phyloP scores from a whole-genome alignment of 305 asterid species.

The Fraxinus greggii region DNA sequence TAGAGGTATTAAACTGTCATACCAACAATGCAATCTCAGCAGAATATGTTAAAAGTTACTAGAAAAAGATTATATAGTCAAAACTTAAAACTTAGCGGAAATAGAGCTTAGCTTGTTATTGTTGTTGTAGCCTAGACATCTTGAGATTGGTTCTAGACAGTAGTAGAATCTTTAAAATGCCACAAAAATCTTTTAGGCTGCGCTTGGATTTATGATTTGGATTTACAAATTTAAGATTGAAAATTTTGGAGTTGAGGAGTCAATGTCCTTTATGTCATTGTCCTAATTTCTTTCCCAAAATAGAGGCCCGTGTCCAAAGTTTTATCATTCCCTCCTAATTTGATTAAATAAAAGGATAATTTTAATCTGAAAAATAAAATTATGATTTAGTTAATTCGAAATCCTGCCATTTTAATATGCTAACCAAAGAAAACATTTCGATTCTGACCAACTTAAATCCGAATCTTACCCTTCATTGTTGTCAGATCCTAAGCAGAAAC shows the following conservation, averaged over 20 bases:
- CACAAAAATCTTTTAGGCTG: too few relatives aligned
- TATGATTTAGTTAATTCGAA: neutral
- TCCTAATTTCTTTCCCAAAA: neutral
- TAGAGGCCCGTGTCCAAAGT: neutral
- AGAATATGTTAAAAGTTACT: too few relatives aligned
- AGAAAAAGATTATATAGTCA: neutral
- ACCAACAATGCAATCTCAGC: neutral
- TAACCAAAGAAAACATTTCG: neutral
- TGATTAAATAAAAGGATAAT: too few relatives aligned
- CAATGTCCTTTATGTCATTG: neutral
- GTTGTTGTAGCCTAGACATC: neutral
- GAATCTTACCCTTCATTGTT: neutral
- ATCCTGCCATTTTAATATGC: too few relatives aligned
- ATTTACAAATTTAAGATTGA: too few relatives aligned
- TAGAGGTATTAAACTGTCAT: neutral
- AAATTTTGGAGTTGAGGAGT: neutral
- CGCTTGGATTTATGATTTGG: too few relatives aligned
- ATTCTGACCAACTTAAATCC: neutral
- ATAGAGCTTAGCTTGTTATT: neutral
- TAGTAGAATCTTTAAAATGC: neutral
- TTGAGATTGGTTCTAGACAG: neutral
- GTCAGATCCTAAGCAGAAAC: neutral
- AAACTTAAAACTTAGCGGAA: neutral
- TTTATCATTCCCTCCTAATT: neutral
- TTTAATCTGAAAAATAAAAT: too few relatives aligned